These are phyloP conservation scores for Ananas comosus DNA, from an alignment of 176 grass and related monocot species.

Conservation along the genomic window DNA sequence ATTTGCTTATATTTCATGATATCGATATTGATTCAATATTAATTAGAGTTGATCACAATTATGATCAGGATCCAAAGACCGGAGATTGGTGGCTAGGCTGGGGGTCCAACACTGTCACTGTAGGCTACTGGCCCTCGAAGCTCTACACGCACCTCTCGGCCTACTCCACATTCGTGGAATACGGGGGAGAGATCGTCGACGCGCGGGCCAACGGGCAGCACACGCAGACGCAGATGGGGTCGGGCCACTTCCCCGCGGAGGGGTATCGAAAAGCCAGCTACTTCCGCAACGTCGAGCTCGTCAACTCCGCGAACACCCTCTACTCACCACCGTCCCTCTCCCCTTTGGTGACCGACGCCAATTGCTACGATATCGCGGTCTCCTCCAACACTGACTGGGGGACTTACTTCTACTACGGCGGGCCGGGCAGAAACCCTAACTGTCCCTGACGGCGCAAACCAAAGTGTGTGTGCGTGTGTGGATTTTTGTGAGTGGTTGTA, in stretches of 20 bases:
- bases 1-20: no score
- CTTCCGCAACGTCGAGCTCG: constrained; percentile 1
- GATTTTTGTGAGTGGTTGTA: no score
- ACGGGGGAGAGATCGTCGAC: constrained; percentile 15
- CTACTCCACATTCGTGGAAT: not conserved
- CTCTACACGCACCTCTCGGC: constrained; percentile 9
- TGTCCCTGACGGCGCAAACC: not conserved
- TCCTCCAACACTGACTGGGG: not conserved
- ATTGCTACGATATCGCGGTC: constrained; percentile 4
- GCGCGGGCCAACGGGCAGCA: not conserved
- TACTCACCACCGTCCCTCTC: not conserved
- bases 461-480: no score
- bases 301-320: constrained; percentile 4
- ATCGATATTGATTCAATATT: no score
- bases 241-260: constrained; percentile 3
- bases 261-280: constrained; percentile 9
- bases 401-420: constrained; percentile 5
- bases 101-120: not conserved
- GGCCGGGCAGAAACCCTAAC: constrained; percentile 2
- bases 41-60: not conserved
- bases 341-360: not conserved
- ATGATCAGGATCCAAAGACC: constrained; percentile 2
- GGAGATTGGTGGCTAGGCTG: constrained; percentile 17
- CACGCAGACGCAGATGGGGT: constrained; percentile 13
- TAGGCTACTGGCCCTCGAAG: constrained; percentile 10